A percentile compares a stretch with the other conserved stretches of the same genome.
These are phyloP conservation scores for Lizonia empirigonia DNA, from an alignment of 2,329 filamentous ascomycete species.

Conservation along the genomic window DNA sequence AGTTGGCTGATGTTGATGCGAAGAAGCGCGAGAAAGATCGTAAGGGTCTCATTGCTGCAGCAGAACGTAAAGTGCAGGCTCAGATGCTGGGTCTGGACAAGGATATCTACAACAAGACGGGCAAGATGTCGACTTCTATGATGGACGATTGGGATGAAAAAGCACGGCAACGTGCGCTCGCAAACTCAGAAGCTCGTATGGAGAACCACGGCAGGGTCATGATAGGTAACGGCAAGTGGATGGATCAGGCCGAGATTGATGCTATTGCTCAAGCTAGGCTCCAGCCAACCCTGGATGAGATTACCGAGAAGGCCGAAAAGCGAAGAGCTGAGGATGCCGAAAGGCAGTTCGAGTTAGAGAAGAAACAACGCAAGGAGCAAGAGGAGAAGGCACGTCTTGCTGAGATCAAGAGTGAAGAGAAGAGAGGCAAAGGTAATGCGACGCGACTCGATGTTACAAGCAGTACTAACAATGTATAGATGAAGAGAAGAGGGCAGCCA, in stretches of 20 bases:
- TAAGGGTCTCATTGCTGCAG: conserved; percentile 74
- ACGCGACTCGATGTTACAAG: neutral
- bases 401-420: conserved; percentile 54
- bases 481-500: conserved; percentile 59
- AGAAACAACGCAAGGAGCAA: conserved; percentile 65
- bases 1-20: conserved; percentile 70
- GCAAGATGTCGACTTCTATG: conserved; percentile 70
- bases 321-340: conserved; percentile 70
- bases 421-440: conserved; percentile 60
- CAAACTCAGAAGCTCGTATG: conserved; percentile 66
- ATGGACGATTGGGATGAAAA: conserved; percentile 80
- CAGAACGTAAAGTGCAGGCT: conserved; percentile 83
- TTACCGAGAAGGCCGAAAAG: conserved; percentile 76
- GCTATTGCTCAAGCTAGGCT: conserved; percentile 77
- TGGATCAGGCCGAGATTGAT: conserved; percentile 79
- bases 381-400: conserved; percentile 59
- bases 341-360: conserved; percentile 66
- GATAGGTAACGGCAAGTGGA: conserved; percentile 79
- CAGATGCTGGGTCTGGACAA: conserved; percentile 82
- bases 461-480: conserved; percentile 50
- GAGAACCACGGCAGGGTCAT: conserved; percentile 65
- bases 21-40: conserved; percentile 78
- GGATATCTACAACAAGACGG: conserved; percentile 76
- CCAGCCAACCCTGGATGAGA: conserved; percentile 84
- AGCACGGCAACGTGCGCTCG: conserved; percentile 71